Base-by-base conservation (phyloP, 345 rosid genomes). In the Draba incana region DNA sequence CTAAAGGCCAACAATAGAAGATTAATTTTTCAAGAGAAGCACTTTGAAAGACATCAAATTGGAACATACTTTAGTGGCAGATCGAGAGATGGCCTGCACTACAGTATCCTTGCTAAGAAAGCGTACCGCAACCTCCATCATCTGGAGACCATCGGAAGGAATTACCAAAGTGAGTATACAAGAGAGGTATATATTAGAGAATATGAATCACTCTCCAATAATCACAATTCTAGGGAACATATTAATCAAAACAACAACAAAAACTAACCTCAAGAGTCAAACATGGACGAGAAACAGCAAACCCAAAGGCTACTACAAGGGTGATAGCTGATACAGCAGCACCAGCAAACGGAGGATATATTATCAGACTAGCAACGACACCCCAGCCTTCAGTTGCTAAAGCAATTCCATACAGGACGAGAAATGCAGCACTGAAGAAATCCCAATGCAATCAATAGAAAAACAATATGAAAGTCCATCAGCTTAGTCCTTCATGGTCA, bases 301-400 rank as follows among this genome's bases (percentile, higher is more conserved):
- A 95, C 15, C 99, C 99, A 66, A 95, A 95, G 56, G 99, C 92
- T 59, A 95, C 92, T 73, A 95, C 99, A 66, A 95, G 97, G 61
- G 97, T 88, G 70, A 92, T 79, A 47, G 99, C 98, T 20, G 99
- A 95, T 38, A 95, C 98, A 69, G 99, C 96, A 77, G 99, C 98
- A 75, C 99, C 99, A 74, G 98, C 98, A 81, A 89, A 95, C 16
- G 99, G 99, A 48, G 99, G 99, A 81, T 89, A 88, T 66, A 95
- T 89, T 67, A 75, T 86, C 82, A 95, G 87, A 83, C 99, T 95
- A 64, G 99, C 99, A 72, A 95, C 96, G 49, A 95, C 99, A 63
- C 99, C 99, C 99, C 99, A 95, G 66, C 97, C 99, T 76, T 95
- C 99, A 62, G 85, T 92, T 74, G 99, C 98, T 81, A 95, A 81